These are phyloP conservation scores for Kernera saxatilis DNA, from an alignment of 345 rosid genomes.

Conservation along the genomic window DNA sequence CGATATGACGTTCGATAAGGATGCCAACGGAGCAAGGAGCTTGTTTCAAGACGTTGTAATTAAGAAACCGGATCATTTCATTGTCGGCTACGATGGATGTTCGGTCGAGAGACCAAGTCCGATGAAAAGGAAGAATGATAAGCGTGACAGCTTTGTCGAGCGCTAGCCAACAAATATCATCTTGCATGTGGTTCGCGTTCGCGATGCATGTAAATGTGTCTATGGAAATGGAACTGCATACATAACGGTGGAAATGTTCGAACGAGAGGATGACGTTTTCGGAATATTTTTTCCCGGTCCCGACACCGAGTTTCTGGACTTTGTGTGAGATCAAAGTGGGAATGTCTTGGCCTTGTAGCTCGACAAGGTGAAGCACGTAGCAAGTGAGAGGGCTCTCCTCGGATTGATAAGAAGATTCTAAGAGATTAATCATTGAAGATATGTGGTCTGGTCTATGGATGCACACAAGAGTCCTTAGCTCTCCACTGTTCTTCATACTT, in stretches of 20 bases:
- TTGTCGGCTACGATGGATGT: slow-evolving; percentile 29
- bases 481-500: slow-evolving; percentile 22
- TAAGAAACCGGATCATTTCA: slow-evolving; percentile 29
- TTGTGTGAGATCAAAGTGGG: slow-evolving; percentile 53
- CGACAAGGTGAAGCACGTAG: slow-evolving; percentile 48
- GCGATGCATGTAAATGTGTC: slow-evolving; percentile 35
- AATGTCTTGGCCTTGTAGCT: slow-evolving; percentile 42
- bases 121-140: slow-evolving; percentile 58
- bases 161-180: slow-evolving; percentile 55
- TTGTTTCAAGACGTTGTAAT: slow-evolving; percentile 39
- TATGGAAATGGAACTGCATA: slow-evolving; percentile 27
- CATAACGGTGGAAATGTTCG: slow-evolving; percentile 21
- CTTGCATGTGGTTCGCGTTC: slow-evolving; percentile 40
- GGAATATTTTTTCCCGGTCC: slow-evolving; percentile 7
- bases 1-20: slow-evolving; percentile 23
- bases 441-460: slow-evolving; percentile 49
- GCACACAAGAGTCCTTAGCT: slow-evolving; percentile 45
- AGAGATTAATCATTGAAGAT: slow-evolving; percentile 28
- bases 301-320: slow-evolving; percentile 27
- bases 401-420: slow-evolving; percentile 30
- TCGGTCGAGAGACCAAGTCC: slow-evolving; percentile 44
- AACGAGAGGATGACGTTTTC: slow-evolving; percentile 39
- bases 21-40: slow-evolving; percentile 69
- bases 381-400: slow-evolving; percentile 35
- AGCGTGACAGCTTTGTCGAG: slow-evolving; percentile 38